Percentiles rank a stretch among this genome's conserved stretches.
These are phyloP conservation scores for Penicillium waksmanii DNA, from an alignment of 495 filamentous ascomycete species.

Conservation along the genomic window DNA sequence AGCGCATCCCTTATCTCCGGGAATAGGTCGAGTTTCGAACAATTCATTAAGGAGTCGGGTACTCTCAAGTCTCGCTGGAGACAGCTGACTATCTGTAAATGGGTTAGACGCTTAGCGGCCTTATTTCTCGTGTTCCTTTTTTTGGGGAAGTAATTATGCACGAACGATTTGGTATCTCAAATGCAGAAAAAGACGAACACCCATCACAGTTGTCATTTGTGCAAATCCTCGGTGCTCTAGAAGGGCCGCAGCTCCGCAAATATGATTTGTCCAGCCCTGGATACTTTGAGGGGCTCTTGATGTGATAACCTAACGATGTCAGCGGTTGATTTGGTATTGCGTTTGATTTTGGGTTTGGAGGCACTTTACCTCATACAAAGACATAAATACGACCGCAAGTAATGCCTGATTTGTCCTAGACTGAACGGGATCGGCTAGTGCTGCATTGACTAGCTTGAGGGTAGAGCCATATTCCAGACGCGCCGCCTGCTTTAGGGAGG, in stretches of 20 bases:
- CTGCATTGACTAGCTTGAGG: conserved; percentile 24
- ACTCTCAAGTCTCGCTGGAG: conserved; percentile 10
- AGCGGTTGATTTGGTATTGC: background rate
- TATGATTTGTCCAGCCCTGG: conserved; percentile 11
- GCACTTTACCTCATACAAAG: conserved; percentile 27
- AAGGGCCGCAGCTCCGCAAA: conserved; percentile 11
- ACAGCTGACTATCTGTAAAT: conserved; percentile 6
- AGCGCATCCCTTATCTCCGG: conserved; percentile 1
- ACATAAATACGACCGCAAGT: conserved; percentile 25
- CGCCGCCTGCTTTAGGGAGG: conserved; percentile 11
- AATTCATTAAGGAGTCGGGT: conserved; percentile 2
- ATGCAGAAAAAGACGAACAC: conserved; percentile 8
- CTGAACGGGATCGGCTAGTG: conserved; percentile 17
- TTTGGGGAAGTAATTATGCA: background rate
- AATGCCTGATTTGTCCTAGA: conserved; percentile 22
- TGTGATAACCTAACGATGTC: conserved; percentile 1
- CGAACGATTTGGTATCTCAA: conserved; percentile 9
- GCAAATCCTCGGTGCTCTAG: conserved; percentile 4
- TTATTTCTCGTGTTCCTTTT: background rate
- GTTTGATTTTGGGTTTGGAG: background rate
- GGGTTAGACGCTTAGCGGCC: background rate
- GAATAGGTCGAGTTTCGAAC: conserved; percentile 6
- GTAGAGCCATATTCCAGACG: conserved; percentile 26
- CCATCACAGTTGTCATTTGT: conserved; percentile 3
- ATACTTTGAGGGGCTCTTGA: conserved; percentile 6